Conservation (phyloP, 352 stramenopile species). For the Elongisporangium anandrum region DNA sequence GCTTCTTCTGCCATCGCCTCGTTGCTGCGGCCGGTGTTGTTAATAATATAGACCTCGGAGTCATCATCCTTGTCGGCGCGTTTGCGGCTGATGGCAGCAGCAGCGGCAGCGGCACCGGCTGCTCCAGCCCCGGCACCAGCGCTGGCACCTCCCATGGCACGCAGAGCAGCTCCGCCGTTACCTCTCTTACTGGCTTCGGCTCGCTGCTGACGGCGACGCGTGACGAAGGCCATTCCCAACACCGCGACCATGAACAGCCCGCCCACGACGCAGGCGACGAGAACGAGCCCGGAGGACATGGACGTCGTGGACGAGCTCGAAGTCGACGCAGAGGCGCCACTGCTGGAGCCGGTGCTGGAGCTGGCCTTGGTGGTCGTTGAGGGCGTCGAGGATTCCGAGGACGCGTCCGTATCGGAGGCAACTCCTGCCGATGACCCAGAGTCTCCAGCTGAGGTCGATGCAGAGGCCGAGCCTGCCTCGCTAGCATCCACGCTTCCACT, state of each 20-base stretch:
- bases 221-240: conserved; percentile 37
- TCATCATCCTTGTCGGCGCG: conserved; percentile 11
- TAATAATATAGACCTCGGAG: conserved; percentile 31
- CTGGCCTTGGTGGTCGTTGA: conserved; percentile 14
- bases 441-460: conserved; percentile 16
- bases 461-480: conserved; percentile 12
- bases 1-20: conserved; percentile 8
- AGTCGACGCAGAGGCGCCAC: conserved; percentile 6
- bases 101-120: neutral
- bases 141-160: neutral
- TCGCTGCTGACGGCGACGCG: conserved; percentile 37
- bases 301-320: conserved; percentile 11
- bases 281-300: conserved; percentile 6
- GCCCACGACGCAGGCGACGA: conserved; percentile 26
- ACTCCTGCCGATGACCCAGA: conserved; percentile 5
- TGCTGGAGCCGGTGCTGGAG: neutral
- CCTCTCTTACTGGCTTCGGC: conserved; percentile 27
- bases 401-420: conserved; percentile 1
- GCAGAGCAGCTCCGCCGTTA: conserved; percentile 4
- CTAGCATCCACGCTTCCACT: conserved; percentile 21
- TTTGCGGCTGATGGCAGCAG: neutral
- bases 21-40: conserved; percentile 41
- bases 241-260: conserved; percentile 9
- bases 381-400: conserved; percentile 9
- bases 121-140: neutral